Base-by-base conservation (phyloP, 2,329 filamentous ascomycete genomes). In the Colletotrichum lini region DNA sequence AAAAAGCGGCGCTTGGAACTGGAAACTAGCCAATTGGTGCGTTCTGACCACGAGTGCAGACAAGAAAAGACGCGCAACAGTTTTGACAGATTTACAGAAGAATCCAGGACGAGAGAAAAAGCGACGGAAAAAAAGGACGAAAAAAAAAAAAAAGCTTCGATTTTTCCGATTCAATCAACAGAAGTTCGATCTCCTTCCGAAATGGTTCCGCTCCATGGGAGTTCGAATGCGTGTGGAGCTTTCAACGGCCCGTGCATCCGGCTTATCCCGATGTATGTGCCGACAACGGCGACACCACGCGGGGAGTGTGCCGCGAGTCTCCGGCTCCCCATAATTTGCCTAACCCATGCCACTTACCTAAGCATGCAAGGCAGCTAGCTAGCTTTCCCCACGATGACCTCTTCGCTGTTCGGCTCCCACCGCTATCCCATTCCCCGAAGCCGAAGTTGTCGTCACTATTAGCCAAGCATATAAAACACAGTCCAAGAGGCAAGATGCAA, bases 231-330 rank as follows among this genome's bases (percentile, higher is more conserved):
- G 40, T 47, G 62, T 70, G 66, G 60, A 58, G 66, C 60, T 26
- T 18, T 12, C 2, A 0, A 38, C 58, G 67, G 57, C 21, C 66
- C 21, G 66, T 65, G 66, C 66, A 57, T 42, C 66, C 66, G 66
- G 66, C 66, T 68, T 68, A 65, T 69, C 54, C 67, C 67, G 67
- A 69, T 59, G 52, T 6, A 30, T 54, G 45, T 52, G 52, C 59
- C 58, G 42, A 44, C 30, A 44, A 6, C 45, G 59, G 56, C 8
- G 35, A 40, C 54, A 49, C 53, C 26, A 35, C 30, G 8, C 30
- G 30, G 21, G 21, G 54, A 38, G 26, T 57, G 16, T 66, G 58
- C 58, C 59, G 65, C 57, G 15, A 40, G 45, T 45, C 53, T 49
- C 53, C 61, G 42, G 18, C 56, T 26, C 18, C 18, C 47, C 54